These are phyloP conservation scores for Taxawa tesnikishii DNA, from an alignment of 2,329 filamentous ascomycete species.

Conservation along the genomic window DNA sequence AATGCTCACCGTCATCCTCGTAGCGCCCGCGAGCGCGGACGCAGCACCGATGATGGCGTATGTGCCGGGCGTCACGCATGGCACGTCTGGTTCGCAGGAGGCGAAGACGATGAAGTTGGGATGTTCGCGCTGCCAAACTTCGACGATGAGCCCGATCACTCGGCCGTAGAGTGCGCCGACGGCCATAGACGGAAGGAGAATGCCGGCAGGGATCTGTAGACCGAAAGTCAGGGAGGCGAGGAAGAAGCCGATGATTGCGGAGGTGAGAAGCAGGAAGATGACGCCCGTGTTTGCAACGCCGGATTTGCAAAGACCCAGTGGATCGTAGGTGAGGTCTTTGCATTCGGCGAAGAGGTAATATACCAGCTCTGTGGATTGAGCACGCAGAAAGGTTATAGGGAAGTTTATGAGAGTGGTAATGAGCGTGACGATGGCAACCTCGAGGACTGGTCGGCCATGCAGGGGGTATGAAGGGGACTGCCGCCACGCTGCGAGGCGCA, in stretches of 20 bases:
- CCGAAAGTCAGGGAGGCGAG: slow-evolving; percentile 85
- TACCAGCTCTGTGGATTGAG: slow-evolving; percentile 82
- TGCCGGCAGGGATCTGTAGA: slow-evolving; percentile 85
- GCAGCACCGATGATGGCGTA: slow-evolving; percentile 96
- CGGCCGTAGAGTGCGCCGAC: slow-evolving; percentile 86
- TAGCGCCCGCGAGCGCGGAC: slow-evolving; percentile 85
- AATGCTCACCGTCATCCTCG: slow-evolving; percentile 93
- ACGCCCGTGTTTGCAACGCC: slow-evolving; percentile 72
- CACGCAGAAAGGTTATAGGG: slow-evolving; percentile 91
- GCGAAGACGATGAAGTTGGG: slow-evolving; percentile 66
- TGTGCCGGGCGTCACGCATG: slow-evolving; percentile 85
- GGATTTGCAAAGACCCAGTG: slow-evolving; percentile 80
- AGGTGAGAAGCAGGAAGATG: slow-evolving; percentile 70
- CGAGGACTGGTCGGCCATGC: slow-evolving; percentile 56
- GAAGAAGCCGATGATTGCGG: slow-evolving; percentile 71
- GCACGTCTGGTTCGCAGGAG: slow-evolving; percentile 71
- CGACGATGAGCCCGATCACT: slow-evolving; percentile 76
- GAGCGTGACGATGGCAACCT: slow-evolving; percentile 69
- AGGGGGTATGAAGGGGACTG: slow-evolving; percentile 51
- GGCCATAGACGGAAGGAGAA: slow-evolving; percentile 91
- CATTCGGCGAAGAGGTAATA: slow-evolving; percentile 90
- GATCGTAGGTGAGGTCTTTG: slow-evolving; percentile 67
- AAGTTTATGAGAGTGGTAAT: slow-evolving; percentile 86
- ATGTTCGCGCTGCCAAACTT: slow-evolving; percentile 73
- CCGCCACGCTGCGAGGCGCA: slow-evolving; percentile 72